Conservation (phyloP, 176 grass and related monocot species). For the Olyra latifolia region DNA sequence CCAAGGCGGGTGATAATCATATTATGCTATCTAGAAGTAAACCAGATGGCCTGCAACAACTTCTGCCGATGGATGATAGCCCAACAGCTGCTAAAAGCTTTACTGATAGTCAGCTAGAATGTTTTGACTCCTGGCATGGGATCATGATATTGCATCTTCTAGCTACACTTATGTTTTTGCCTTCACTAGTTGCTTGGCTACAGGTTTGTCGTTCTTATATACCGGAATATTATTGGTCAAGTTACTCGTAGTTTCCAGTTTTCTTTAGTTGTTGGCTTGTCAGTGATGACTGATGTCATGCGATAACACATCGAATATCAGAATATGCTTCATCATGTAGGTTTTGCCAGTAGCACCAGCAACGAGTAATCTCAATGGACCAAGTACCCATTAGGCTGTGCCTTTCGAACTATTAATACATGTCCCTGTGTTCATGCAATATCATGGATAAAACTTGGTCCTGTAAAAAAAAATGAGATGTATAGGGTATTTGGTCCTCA, state of each 20-base stretch:
- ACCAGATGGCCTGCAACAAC: conserved; percentile 51
- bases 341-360: not conserved
- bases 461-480: not conserved
- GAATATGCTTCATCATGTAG: conserved; percentile 17
- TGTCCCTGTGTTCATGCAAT: not conserved
- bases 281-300: not conserved
- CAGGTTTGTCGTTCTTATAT: conserved; percentile 54
- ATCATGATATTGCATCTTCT: conserved; percentile 87
- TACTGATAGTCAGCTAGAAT: conserved; percentile 84
- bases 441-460: conserved; percentile 1
- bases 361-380: conserved; percentile 1
- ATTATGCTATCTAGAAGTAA: conserved; percentile 48
- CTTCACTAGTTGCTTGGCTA: conserved; percentile 91
- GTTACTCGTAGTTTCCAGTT: not conserved
- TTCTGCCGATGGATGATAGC: conserved; percentile 76
- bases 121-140: conserved; percentile 73
- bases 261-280: not conserved
- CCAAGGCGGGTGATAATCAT: conserved; percentile 47
- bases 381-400: not conserved
- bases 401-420: not conserved
- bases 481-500: not conserved
- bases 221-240: conserved; percentile 15
- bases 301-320: not conserved
- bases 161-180: conserved; percentile 77
- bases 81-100: conserved; percentile 75